Conservation (phyloP, 2,329 filamentous ascomycete species). For the Claviceps spartinae region DNA sequence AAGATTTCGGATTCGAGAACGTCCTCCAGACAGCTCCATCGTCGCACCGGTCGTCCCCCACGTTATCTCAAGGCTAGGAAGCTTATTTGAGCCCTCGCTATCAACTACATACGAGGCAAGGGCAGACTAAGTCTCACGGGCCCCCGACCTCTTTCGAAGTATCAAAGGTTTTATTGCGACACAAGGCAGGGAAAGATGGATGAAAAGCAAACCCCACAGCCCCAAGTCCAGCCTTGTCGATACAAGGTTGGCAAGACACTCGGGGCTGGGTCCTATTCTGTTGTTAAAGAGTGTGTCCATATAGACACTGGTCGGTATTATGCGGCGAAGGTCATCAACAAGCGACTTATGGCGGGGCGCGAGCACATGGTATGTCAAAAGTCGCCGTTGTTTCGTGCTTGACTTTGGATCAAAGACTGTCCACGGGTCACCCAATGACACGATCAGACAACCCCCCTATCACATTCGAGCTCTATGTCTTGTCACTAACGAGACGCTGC, state of each 20-base stretch:
- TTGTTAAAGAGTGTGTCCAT: constrained; percentile 97
- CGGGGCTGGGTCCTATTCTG: constrained; percentile 91
- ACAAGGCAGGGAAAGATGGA: constrained; percentile 10
- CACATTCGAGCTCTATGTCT: background rate
- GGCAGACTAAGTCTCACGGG: background rate
- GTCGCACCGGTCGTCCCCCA: background rate
- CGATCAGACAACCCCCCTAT: background rate
- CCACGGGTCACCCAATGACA: background rate
- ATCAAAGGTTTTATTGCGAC: background rate
- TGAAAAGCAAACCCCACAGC: constrained; percentile 19
- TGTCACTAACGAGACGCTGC: background rate
- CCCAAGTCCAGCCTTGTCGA: constrained; percentile 81
- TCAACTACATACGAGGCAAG: background rate
- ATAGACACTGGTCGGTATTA: constrained; percentile 97
- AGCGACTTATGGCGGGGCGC: constrained; percentile 88
- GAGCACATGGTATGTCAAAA: constrained; percentile 75
- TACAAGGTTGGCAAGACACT: constrained; percentile 99
- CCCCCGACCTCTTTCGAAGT: background rate
- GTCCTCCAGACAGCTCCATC: background rate
- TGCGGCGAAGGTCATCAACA: constrained; percentile 98
- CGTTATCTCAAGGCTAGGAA: background rate
- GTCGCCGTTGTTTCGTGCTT: background rate
- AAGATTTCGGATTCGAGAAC: background rate
- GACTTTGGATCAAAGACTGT: background rate
- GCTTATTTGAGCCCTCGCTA: background rate